These are phyloP conservation scores for Buxus sempervirens DNA, from an alignment of 164 flowering plant genomes.

Conservation along the genomic window DNA sequence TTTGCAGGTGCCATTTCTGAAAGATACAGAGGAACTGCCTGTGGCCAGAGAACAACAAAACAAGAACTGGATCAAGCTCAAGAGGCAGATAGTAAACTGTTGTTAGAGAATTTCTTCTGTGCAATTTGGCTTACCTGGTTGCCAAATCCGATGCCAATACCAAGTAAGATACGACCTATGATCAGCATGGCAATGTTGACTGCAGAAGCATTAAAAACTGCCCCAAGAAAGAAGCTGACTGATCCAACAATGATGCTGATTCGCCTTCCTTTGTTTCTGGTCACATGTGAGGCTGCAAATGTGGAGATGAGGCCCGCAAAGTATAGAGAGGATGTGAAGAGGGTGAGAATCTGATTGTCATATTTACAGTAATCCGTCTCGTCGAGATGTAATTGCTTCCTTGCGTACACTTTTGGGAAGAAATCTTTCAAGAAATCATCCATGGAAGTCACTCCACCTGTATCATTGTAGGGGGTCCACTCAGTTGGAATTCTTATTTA, in stretches of 20 bases:
- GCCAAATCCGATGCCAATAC: slow-evolving; percentile 84
- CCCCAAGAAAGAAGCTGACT: slow-evolving; percentile 73
- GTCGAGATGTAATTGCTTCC: slow-evolving; percentile 59
- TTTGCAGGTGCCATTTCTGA: slow-evolving; percentile 95
- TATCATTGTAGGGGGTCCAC: background rate
- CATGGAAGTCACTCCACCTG: slow-evolving; percentile 99
- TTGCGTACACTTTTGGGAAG: slow-evolving; percentile 66
- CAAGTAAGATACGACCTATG: slow-evolving; percentile 73
- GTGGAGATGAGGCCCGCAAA: slow-evolving; percentile 82
- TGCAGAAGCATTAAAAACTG: slow-evolving; percentile 63
- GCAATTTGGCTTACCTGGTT: slow-evolving; percentile 55
- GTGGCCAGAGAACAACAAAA: slow-evolving; percentile 19
- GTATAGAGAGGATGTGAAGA: slow-evolving; percentile 91
- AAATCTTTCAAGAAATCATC: slow-evolving; percentile 81
- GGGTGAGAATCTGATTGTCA: slow-evolving; percentile 76
- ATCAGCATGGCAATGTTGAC: slow-evolving; percentile 67
- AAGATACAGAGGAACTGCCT: slow-evolving; percentile 92
- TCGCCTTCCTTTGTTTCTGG: slow-evolving; percentile 62
- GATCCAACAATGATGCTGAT: slow-evolving; percentile 71
- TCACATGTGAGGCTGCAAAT: slow-evolving; percentile 74
- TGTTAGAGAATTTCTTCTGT: background rate
- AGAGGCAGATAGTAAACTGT: background rate
- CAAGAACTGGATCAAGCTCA: no score
- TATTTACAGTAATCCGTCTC: slow-evolving; percentile 96
- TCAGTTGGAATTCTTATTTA: background rate